Evolutionary conservation across 2,329 filamentous ascomycete species (phyloP), one percentile per base, ranked within the genome.

Genomic region (Claviceps paspali): DNA sequence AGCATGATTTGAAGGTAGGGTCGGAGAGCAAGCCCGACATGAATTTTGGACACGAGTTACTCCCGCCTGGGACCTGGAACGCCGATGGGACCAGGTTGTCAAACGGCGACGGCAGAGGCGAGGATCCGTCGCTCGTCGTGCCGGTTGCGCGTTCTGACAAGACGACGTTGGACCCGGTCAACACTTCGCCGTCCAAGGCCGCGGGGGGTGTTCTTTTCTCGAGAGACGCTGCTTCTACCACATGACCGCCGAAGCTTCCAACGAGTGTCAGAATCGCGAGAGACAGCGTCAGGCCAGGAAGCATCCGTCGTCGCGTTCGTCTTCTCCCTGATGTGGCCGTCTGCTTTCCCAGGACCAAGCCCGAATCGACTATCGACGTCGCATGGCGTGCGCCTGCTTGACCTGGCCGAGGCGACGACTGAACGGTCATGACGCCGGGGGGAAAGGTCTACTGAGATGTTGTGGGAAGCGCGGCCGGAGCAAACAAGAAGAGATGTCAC

Each of bases 1-100:
- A 75, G 61, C 88, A 96, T 36, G 68, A 56, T 47, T 73, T 70
- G 48, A 91, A 85, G 3, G 72, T 76, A 5, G 67, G 52, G 51
- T 83, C 72, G 33, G 59, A 61, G 35, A 91, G 67, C 48, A 93
- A 75, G 2, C 55, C 56, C 36, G 71, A 64, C 55, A 93, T 78
- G 58, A 88, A 87, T 5, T 53, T 53, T 3, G 76, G 72, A 50
- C 82, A 87, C 5, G 62, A 60, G 18, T 61, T 52, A 22, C 61
- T 56, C 33, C 65, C 68, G 35, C 63, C 60, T 9, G 57, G 49
- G 37, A 54, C 57, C 12, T 70, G 68, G 56, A 82, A 81, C 47
- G 80, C 79, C 43, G 66, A 66, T 6, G 68, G 67, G 22, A 81
- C 55, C 34, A 67, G 70, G 39, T 69, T 75, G 47, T 86, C 81